A percentile compares a stretch with the other conserved stretches of the same genome.
These are phyloP conservation scores for Ascochyta pisi DNA, from an alignment of 2,329 filamentous ascomycete genomes.

Conservation along the genomic window DNA sequence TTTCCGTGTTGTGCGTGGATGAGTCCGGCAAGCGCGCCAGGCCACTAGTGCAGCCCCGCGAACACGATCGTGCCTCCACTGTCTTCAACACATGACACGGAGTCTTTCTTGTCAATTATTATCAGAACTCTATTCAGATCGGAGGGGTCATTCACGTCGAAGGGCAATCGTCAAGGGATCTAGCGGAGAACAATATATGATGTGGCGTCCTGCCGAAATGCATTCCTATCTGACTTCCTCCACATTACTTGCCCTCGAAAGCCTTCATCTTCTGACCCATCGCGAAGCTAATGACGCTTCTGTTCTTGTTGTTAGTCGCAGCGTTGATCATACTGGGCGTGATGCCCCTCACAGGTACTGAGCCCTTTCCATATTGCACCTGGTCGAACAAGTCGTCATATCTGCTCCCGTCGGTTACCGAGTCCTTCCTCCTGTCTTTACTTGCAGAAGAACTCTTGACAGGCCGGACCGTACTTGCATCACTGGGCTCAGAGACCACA, in stretches of 20 bases:
- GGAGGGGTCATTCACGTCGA: background rate
- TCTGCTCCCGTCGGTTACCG: slow-evolving; percentile 34
- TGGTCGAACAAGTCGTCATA: slow-evolving; percentile 40
- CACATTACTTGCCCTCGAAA: slow-evolving; percentile 26
- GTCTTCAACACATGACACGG: background rate
- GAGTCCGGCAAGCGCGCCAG: slow-evolving; percentile 12
- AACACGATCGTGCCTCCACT: background rate
- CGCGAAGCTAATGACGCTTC: slow-evolving; percentile 45
- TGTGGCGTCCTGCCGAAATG: background rate
- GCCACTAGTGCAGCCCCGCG: slow-evolving; percentile 18
- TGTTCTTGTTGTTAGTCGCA: slow-evolving; percentile 41
- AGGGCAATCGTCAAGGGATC: background rate
- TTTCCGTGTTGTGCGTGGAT: slow-evolving; percentile 17
- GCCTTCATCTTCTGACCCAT: slow-evolving; percentile 41
- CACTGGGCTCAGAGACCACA: slow-evolving; percentile 44
- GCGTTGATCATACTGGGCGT: slow-evolving; percentile 49
- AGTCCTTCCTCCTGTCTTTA: slow-evolving; percentile 40
- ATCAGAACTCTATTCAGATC: background rate
- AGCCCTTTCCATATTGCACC: slow-evolving; percentile 40
- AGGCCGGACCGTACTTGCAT: slow-evolving; percentile 45
- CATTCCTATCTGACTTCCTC: background rate
- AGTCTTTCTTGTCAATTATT: too few species aligned
- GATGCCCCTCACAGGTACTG: slow-evolving; percentile 45
- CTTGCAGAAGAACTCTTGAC: slow-evolving; percentile 21
- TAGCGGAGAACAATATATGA: background rate